These are phyloP conservation scores for Oryza meyeriana DNA, from an alignment of 176 grass and related monocot genomes.

Conservation along the genomic window DNA sequence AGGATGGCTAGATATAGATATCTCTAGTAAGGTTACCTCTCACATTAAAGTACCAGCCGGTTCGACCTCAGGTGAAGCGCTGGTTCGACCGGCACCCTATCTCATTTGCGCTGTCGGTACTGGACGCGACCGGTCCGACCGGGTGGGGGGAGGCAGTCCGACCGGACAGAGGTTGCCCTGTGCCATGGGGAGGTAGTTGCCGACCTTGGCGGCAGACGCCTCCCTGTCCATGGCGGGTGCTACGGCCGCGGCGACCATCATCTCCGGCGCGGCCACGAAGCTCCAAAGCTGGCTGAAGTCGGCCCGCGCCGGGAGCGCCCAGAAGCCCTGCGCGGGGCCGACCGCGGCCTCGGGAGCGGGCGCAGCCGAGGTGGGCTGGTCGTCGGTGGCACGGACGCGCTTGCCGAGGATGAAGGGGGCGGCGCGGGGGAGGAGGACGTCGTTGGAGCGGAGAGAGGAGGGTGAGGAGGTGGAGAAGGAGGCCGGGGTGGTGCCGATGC, in stretches of 20 bases:
- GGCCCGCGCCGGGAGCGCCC: constrained; percentile 61
- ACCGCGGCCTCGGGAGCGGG: background rate
- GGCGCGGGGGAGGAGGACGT: constrained; percentile 19
- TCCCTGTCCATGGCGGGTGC: constrained; percentile 46
- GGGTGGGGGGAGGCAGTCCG: no score
- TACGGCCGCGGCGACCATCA: constrained; percentile 45
- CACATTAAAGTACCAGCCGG: no score
- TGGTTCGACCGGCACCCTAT: no score
- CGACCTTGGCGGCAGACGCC: constrained; percentile 80
- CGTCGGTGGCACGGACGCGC: constrained; percentile 40
- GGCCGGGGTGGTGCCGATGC: constrained; percentile 66
- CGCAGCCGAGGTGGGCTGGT: background rate
- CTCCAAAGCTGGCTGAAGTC: constrained; percentile 87
- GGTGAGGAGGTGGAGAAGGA: constrained; percentile 76
- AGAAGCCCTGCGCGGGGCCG: constrained; percentile 45
- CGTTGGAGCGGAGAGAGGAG: background rate
- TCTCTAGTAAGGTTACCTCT: no score
- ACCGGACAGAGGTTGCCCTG: constrained; percentile 90
- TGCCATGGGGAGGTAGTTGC: constrained; percentile 84
- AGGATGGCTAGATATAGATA: no score
- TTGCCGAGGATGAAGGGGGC: constrained; percentile 83
- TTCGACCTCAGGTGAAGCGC: no score
- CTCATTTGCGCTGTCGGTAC: no score
- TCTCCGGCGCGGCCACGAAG: constrained; percentile 73
- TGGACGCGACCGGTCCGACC: no score